Evolutionary conservation across 2,329 filamentous ascomycete genomes (phyloP), one percentile per base, ranked within the genome.

Genomic region (Xylariaceae sp.): DNA sequence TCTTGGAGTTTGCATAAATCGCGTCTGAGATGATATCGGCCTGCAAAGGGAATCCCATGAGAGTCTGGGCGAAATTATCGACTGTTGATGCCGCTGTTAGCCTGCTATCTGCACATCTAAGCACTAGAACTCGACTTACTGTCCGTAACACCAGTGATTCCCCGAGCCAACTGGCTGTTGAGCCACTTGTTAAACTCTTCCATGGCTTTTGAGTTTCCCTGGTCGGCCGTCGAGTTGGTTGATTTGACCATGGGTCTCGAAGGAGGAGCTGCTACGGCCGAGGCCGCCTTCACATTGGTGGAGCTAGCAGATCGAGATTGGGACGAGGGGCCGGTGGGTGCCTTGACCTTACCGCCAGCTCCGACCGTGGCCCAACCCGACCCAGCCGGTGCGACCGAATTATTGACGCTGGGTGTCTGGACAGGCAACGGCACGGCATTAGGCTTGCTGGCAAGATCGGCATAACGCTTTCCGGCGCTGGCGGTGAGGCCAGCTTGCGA

Each of bases 111-210:
- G 20, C 12, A 41, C 3, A 20, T 4, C 5, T 43, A 18, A n/a
- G 6, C 20, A 47, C 20, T 16, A 47, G 12, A n/a, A 14, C 16
- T 20, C 54, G 1, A 79, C 81, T 79, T 73, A 83, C 81, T 78
- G 65, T 84, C 80, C 51, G 76, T 78, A 44, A 77, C 75, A 60
- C 75, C 74, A 1, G 75, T 79, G 41, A 84, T 89, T 60, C 93
- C 92, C 56, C 90, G 88, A 53, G 84, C 82, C 61, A 99, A 80
- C 71, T 95, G 88, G 52, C 86, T 82, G 65, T 89, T 86, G 18
- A 93, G 86, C 95, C 95, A 99, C 74, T 96, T 97, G 70, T 87
- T 88, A 73, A 99, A 96, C 73, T 98, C 95, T 41, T 96, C 93
- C 72, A 91, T 86, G 2, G 95, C 93, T 19, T 76, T 70, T 52